Evolutionary conservation across 176 grass and related monocot genomes (phyloP).

Genomic region (Oryza longistaminata): DNA sequence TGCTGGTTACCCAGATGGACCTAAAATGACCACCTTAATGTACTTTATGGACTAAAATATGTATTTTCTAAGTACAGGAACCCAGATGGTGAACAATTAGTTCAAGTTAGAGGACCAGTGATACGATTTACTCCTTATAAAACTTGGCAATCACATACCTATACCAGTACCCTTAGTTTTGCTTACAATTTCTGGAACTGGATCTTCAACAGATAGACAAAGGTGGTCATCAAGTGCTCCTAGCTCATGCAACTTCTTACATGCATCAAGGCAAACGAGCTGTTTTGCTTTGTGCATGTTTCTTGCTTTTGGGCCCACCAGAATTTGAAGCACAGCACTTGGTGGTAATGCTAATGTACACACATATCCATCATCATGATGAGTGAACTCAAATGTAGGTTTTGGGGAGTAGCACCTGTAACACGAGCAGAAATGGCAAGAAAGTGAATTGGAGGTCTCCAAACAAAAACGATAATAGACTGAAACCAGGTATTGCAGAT

Average conservation of each 20-base stretch:
- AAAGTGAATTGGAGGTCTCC: background rate
- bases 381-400: constrained; percentile 51
- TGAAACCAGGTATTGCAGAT: background rate
- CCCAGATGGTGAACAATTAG: background rate
- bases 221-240: constrained; percentile 75
- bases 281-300: constrained; percentile 70
- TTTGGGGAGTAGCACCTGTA: constrained; percentile 57
- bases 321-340: constrained; percentile 59
- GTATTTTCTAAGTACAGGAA: background rate
- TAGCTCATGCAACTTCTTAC: constrained; percentile 77
- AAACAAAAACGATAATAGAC: background rate
- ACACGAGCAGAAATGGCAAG: constrained; percentile 7
- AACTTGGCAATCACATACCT: constrained; percentile 51
- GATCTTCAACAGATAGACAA: constrained; percentile 47
- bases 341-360: constrained; percentile 73
- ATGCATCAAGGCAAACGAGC: constrained; percentile 81
- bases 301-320: constrained; percentile 61
- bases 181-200: constrained; percentile 22
- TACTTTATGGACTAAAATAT: background rate
- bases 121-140: background rate
- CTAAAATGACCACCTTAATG: background rate
- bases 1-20: background rate
- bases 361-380: constrained; percentile 49
- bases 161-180: constrained; percentile 43
- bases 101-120: background rate